These are phyloP conservation scores for Coemansia sp. DNA, from an alignment of 192 early-diverging fungal species.

Conservation along the genomic window DNA sequence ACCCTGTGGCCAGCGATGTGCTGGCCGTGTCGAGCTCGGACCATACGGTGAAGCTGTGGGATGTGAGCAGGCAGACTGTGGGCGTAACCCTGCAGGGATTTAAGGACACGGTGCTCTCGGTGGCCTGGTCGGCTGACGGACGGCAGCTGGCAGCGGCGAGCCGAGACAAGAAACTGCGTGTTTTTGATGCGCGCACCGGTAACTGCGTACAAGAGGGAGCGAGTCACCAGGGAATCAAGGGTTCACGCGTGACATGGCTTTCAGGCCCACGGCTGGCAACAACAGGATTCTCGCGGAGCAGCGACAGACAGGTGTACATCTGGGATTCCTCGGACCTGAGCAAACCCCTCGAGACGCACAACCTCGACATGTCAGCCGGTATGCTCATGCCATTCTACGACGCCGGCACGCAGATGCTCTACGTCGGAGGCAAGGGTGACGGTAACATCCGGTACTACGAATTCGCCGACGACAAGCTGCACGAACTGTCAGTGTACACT, in stretches of 20 bases:
- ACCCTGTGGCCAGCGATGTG: constrained; percentile 93
- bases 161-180: constrained; percentile 93
- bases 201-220: constrained; percentile 71
- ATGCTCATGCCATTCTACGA: constrained; percentile 98
- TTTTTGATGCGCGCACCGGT: constrained; percentile 90
- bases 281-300: constrained; percentile 91
- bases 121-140: constrained; percentile 88
- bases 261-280: constrained; percentile 82
- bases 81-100: constrained; percentile 79
- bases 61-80: constrained; percentile 80
- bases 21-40: constrained; percentile 87
- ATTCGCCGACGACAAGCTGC: constrained; percentile 91
- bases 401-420: constrained; percentile 84
- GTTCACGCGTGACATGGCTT: constrained; percentile 88
- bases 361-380: constrained; percentile 91
- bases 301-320: constrained; percentile 90
- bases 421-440: constrained; percentile 96
- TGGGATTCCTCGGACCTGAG: constrained; percentile 76
- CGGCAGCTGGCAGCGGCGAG: constrained; percentile 82
- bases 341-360: constrained; percentile 69
- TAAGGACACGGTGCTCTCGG: constrained; percentile 87
- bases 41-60: constrained; percentile 90
- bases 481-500: constrained; percentile 83
- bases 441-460: constrained; percentile 99
- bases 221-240: constrained; percentile 97